These are phyloP conservation scores for Leccinum subgranulosum DNA, from an alignment of 768 basidiomycete species.

Conservation along the genomic window DNA sequence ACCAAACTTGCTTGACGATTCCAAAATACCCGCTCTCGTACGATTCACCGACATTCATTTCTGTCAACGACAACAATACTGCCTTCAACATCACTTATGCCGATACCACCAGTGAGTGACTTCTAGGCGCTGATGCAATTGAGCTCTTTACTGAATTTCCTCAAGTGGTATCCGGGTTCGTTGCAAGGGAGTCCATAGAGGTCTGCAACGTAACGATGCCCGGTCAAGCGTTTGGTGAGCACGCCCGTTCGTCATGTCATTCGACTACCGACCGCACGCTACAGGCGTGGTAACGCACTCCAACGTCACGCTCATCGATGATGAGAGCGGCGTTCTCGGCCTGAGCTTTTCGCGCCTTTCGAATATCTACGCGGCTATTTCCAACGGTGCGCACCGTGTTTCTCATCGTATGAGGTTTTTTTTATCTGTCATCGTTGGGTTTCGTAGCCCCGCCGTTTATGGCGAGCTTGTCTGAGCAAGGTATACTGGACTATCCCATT, in stretches of 20 bases:
- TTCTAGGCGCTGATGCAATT: not conserved
- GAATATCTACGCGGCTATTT: constrained; percentile 42
- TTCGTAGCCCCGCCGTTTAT: constrained; percentile 66
- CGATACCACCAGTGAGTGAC: constrained; percentile 61
- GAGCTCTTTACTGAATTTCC: not conserved
- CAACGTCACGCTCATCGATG: constrained; percentile 59
- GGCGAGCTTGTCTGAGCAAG: constrained; percentile 56
- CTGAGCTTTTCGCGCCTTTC: constrained; percentile 77
- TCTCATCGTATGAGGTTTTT: not conserved
- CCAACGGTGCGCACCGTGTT: constrained; percentile 42
- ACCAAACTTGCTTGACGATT: constrained; percentile 49
- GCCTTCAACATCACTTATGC: constrained; percentile 58
- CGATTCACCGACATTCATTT: constrained; percentile 59
- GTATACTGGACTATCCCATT: constrained; percentile 67
- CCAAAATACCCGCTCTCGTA: constrained; percentile 74
- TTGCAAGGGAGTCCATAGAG: constrained; percentile 61
- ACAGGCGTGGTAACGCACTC: constrained; percentile 59
- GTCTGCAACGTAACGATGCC: constrained; percentile 58
- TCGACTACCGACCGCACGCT: not conserved
- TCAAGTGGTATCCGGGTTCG: constrained; percentile 64
- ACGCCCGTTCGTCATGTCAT: constrained; percentile 1
- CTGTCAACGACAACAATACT: constrained; percentile 61
- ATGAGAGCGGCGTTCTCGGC: constrained; percentile 71
- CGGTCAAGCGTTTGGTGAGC: constrained; percentile 67
- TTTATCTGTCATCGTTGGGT: not conserved